These are phyloP conservation scores for Cystobasidium ongulense DNA, from an alignment of 768 basidiomycete species.

Conservation along the genomic window DNA sequence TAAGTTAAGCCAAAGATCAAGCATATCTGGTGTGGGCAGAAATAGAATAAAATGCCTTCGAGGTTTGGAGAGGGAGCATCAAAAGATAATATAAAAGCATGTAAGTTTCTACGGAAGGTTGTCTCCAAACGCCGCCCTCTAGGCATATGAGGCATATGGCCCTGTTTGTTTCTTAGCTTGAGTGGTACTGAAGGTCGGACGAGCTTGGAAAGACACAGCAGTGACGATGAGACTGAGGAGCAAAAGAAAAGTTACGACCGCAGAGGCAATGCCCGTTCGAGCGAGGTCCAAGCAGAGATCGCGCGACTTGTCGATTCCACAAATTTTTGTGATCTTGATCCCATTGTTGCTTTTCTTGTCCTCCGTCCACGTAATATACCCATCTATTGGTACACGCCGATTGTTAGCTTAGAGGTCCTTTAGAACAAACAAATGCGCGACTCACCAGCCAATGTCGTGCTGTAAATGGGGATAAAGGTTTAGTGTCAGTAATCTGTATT, in stretches of 20 bases:
- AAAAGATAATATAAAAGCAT: too few species aligned
- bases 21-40: too few species aligned
- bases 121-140: too few species aligned
- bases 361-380: background rate
- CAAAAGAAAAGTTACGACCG: background rate
- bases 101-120: too few species aligned
- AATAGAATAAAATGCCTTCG: too few species aligned
- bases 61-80: too few species aligned
- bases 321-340: background rate
- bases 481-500: too few species aligned
- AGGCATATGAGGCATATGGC: too few species aligned
- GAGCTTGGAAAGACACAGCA: background rate
- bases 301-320: background rate
- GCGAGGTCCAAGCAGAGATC: slow-evolving; percentile 1
- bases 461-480: too few species aligned
- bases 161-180: too few species aligned
- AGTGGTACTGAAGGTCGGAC: background rate
- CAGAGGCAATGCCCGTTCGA: background rate
- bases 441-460: background rate
- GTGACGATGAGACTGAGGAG: background rate
- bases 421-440: background rate
- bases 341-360: background rate
- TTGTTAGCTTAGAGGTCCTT: background rate
- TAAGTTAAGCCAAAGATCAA: too few species aligned
- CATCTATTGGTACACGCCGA: background rate